Evolutionary conservation across 805 yeast species (phyloP).

Genomic region (Candida parachauliodes): DNA sequence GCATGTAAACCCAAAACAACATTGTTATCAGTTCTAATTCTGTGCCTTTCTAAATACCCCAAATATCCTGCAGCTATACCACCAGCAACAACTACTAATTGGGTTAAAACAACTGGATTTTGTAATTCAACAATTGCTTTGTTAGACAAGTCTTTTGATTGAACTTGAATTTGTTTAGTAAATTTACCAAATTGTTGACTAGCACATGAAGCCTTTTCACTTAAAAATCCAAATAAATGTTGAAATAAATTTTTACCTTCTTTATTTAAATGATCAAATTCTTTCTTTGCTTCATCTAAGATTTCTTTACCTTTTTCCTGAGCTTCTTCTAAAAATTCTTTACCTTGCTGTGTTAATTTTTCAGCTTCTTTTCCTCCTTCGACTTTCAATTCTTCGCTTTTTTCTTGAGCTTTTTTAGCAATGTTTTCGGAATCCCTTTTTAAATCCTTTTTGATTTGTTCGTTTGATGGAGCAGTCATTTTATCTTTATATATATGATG

Average conservation of each 20-base stretch:
- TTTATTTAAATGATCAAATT: constrained; percentile 16
- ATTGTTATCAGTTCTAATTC: constrained; percentile 43
- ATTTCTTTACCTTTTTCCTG: constrained; percentile 5
- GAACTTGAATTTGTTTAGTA: constrained; percentile 9
- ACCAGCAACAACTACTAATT: constrained; percentile 46
- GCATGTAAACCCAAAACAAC: constrained; percentile 48
- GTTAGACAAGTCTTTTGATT: constrained; percentile 14
- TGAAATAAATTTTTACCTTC: constrained; percentile 22
- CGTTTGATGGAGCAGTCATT: constrained; percentile 7
- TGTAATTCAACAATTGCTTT: constrained; percentile 41
- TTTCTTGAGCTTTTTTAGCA: constrained; percentile 15
- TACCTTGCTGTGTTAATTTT: constrained; percentile 11
- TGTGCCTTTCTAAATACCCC: constrained; percentile 49
- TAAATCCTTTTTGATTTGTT: constrained; percentile 11
- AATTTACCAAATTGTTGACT: constrained; percentile 9
- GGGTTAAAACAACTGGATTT: constrained; percentile 60
- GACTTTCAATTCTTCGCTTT: constrained; percentile 1
- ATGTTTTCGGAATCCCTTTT: constrained; percentile 17
- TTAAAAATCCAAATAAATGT: constrained; percentile 16
- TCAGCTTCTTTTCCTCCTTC: constrained; percentile 12
- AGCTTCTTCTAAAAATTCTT: constrained; percentile 18
- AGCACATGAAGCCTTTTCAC: constrained; percentile 10
- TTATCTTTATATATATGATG: too few species aligned
- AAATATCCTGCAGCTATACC: constrained; percentile 46
- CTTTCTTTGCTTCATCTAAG: constrained; percentile 9